Evolutionary conservation across 2,329 filamentous ascomycete species (phyloP), one percentile per base, ranked within the genome.

Genomic region (Emmonsiellopsis sp.): DNA sequence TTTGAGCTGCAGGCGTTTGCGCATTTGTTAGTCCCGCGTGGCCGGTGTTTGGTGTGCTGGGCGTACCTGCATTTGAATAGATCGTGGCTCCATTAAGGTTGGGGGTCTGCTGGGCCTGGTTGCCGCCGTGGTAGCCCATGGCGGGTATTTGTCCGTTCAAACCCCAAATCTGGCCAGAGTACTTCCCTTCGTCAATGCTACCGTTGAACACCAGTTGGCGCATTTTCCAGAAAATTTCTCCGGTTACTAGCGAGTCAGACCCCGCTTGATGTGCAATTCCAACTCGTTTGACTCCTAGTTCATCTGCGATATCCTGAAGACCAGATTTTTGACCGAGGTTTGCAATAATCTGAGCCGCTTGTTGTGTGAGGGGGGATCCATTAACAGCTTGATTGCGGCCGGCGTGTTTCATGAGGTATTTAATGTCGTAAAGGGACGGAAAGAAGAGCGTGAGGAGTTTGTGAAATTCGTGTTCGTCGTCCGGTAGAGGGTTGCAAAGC

Each of bases 191-290:
- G 6, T 88, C 83, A 46, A 96, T 86, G 27, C 83, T 79, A 56
- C 87, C 86, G 62, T 86, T 85, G 72, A 95, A 97, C 59, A 97
- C 88, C 65, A 88, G 84, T 66, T 90, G 86, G 55, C 85, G 83
- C 77, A 97, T 86, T 63, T 90, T 87, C 81, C 95, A 98, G 73
- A 96, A 98, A 33, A 96, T 89, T 62, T 87, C 86, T 48, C 93
- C 93, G 0, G 93, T 98, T 33, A 98, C 81, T 62, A 96, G 81
- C 17, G 90, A 92, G 70, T 98, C 93, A 0, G 88, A 95, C 32
- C 92, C 93, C 40, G 91, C 93, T 66, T 95, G 91, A 68, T 98
- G 93, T 50, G 89, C 87, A 36, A 84, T 82, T 9, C 93, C 93
- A 34, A 94, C 78, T 48, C 93, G 84, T 73, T 93, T 90, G 54